These are phyloP conservation scores for Amorphotheca resinae DNA, from an alignment of 495 filamentous ascomycete species.

Conservation along the genomic window DNA sequence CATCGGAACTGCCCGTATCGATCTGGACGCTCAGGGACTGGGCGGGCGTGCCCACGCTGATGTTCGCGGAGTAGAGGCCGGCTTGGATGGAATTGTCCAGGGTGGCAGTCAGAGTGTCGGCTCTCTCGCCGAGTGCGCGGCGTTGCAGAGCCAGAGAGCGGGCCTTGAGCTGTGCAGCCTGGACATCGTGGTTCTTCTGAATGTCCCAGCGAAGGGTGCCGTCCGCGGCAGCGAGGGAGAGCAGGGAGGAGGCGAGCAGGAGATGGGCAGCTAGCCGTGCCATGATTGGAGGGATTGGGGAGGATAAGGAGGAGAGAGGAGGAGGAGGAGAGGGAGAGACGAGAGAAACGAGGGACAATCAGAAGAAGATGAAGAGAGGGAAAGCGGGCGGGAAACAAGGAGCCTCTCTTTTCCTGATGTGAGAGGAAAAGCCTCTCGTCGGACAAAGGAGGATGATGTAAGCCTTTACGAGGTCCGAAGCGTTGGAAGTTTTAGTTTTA, in stretches of 20 bases:
- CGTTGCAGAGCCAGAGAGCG: conserved; percentile 3
- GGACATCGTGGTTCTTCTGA: conserved; percentile 1
- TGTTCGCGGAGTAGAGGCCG: conserved; percentile 49
- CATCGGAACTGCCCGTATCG: conserved; percentile 81
- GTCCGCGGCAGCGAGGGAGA: conserved; percentile 10
- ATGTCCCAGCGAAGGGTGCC: conserved; percentile 9
- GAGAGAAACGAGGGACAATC: background rate
- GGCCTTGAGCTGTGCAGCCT: conserved; percentile 8
- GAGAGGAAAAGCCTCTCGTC: too few species aligned
- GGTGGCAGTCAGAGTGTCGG: conserved; percentile 6
- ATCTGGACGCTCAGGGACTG: conserved; percentile 58
- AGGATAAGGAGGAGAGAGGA: background rate
- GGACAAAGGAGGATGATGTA: too few species aligned
- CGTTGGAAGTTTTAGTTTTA: too few species aligned
- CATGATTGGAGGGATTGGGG: background rate
- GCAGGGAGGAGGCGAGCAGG: conserved; percentile 6
- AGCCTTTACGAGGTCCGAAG: too few species aligned
- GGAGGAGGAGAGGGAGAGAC: background rate
- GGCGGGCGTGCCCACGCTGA: conserved; percentile 56
- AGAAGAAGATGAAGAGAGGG: background rate
- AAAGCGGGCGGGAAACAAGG: too few species aligned
- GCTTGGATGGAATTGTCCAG: conserved; percentile 12
- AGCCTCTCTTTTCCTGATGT: too few species aligned
- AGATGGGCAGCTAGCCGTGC: background rate
- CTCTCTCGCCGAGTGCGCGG: background rate